These are phyloP conservation scores for Russula olivacea DNA, from an alignment of 768 basidiomycete genomes.

Conservation along the genomic window DNA sequence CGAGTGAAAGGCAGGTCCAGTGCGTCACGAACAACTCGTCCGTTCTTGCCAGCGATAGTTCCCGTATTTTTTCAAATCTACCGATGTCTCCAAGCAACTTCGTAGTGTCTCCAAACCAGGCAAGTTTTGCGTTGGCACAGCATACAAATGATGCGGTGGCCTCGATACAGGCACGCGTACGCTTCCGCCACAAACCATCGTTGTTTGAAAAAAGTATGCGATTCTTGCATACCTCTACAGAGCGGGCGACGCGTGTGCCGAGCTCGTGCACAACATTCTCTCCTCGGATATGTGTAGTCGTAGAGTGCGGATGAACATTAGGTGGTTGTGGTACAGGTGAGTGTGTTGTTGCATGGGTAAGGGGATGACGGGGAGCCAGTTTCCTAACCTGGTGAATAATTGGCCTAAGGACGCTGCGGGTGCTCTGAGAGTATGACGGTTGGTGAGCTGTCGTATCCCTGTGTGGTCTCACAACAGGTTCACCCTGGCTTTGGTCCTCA, in stretches of 20 bases:
- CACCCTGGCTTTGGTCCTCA: too few species aligned
- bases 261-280: neutral
- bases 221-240: neutral
- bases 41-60: neutral
- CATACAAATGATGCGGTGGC: neutral
- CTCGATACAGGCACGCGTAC: neutral
- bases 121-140: neutral
- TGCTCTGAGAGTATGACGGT: too few species aligned
- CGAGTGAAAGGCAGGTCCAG: slow-evolving; percentile 1
- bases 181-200: neutral
- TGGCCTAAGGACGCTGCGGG: too few species aligned
- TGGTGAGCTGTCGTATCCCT: too few species aligned
- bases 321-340: neutral
- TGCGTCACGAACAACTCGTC: neutral
- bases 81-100: neutral
- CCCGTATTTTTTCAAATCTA: neutral
- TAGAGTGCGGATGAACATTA: neutral
- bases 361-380: neutral
- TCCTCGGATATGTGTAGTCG: neutral
- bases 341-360: too few species aligned
- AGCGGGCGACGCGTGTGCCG: neutral
- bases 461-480: too few species aligned
- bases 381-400: too few species aligned
- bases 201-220: neutral
- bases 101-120: neutral